Evolutionary conservation across 345 rosid species (phyloP).

Genomic region (Cardiospermum halicacabum): DNA sequence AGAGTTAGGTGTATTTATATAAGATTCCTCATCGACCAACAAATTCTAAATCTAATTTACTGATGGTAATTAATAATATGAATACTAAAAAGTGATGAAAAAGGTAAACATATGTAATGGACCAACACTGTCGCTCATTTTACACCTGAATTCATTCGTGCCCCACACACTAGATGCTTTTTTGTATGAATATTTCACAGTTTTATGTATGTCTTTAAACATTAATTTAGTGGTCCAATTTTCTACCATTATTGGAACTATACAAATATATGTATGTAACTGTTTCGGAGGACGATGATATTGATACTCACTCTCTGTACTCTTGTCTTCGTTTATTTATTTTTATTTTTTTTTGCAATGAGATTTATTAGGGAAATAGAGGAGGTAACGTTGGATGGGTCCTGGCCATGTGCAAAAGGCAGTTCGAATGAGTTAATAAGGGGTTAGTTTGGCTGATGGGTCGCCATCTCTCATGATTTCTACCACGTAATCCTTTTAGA

Average conservation of each 20-base stretch:
- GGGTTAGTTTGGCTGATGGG: constrained; percentile 29
- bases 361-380: neutral
- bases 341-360: too few relatives aligned
- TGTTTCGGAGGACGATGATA: too few relatives aligned
- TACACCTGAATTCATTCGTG: constrained; percentile 12
- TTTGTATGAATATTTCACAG: too few relatives aligned
- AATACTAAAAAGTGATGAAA: too few relatives aligned
- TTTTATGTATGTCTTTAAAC: too few relatives aligned
- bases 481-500: constrained; percentile 10
- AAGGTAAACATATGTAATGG: too few relatives aligned
- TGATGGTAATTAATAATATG: too few relatives aligned
- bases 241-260: neutral
- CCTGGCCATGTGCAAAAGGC: constrained; percentile 33
- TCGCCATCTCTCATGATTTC: constrained; percentile 30
- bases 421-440: constrained; percentile 13
- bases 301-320: too few relatives aligned
- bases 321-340: too few relatives aligned
- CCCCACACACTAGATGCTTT: neutral
- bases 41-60: too few relatives aligned
- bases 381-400: constrained; percentile 23
- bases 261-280: neutral
- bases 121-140: constrained; percentile 17
- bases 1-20: constrained; percentile 13
- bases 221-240: neutral
- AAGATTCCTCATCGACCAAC: neutral